Base-by-base conservation (phyloP, 352 stramenopile genomes). In the Phytophthora melonis region DNA sequence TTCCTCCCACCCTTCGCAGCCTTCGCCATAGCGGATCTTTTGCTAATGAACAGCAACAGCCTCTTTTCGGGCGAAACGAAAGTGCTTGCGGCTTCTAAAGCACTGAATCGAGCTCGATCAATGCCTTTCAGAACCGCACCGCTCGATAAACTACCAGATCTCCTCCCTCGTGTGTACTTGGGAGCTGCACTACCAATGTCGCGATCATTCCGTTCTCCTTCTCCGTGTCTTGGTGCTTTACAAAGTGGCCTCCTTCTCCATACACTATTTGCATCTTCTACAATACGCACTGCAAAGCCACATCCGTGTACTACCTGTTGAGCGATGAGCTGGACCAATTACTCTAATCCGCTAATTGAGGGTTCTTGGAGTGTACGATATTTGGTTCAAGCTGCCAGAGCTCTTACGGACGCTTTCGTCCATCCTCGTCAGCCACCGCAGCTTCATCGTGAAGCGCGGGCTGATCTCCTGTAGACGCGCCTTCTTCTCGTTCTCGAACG, bases 391-490 rank as follows among this genome's bases (percentile, higher is more conserved):
- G 9, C 36, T 45, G 36, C 25, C 25, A 27, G 25, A n/a, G n/a
- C 25, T 27, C 25, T 27, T 27, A 27, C 25, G 25, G 25, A 43
- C 36, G 11, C 14, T 16, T 13, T 45, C 36, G 14, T 45, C 36
- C 36, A 45, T 45, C 14, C 9, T 45, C 10, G 36, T 45, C 63
- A 99, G 74, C 97, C 98, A 99, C 25, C 96, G 86, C 69, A 99
- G 82, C 83, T 99, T 99, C 60, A 99, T 80, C 19, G 98, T 99
- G 83, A 99, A 99, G n/a, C 98, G 93, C 39, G 98, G 98, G 0
- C 98, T 98, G 21, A 99, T 94, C 84, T 99, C 98, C 82, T 99
- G 98, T 55, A 99, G 80, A 50, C 93, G 81, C 23, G 97, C 97
- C 74, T 97, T 97, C 82, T 98, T 87, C 21, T 81, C 82, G 68